Evolutionary conservation across 2,329 filamentous ascomycete species (phyloP).

Genomic region (Pseudocercospora cruenta): DNA sequence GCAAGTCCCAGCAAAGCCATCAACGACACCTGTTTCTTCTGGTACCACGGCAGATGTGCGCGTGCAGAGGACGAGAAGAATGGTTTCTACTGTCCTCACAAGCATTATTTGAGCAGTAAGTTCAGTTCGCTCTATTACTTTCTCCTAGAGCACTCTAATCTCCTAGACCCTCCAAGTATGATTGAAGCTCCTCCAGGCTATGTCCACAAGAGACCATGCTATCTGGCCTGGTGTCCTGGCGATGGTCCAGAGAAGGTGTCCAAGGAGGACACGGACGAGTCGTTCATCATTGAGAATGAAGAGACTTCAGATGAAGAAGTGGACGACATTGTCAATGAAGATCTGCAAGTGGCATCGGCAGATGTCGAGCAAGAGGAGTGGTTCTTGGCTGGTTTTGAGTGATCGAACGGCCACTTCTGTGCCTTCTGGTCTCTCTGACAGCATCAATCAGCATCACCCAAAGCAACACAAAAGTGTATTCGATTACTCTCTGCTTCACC

Average conservation of each 20-base stretch:
- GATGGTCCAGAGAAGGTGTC: conserved; percentile 16
- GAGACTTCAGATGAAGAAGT: neutral
- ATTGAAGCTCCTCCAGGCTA: conserved; percentile 28
- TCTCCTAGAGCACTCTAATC: neutral
- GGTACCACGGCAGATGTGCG: conserved; percentile 27
- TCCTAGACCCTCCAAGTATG: conserved; percentile 12
- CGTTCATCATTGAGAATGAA: neutral
- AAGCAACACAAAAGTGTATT: too few species aligned
- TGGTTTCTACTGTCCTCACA: conserved; percentile 9
- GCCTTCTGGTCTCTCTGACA: too few species aligned
- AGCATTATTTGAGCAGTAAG: conserved; percentile 20
- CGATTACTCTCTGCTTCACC: too few species aligned
- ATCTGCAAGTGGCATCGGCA: too few species aligned
- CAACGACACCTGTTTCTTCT: conserved; percentile 27
- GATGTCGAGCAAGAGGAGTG: too few species aligned
- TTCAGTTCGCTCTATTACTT: neutral
- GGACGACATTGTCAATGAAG: neutral
- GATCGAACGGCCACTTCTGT: too few species aligned
- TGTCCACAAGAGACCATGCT: conserved; percentile 19
- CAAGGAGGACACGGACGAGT: neutral
- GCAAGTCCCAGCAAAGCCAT: neutral
- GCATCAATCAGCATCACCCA: too few species aligned
- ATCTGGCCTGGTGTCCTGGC: conserved; percentile 28
- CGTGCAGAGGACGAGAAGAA: conserved; percentile 11
- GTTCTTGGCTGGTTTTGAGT: too few species aligned